Percentiles rank a stretch among this genome's conserved stretches.
Evolutionary conservation across 495 filamentous ascomycete genomes (phyloP).

Genomic region (Neurospora cerealis): DNA sequence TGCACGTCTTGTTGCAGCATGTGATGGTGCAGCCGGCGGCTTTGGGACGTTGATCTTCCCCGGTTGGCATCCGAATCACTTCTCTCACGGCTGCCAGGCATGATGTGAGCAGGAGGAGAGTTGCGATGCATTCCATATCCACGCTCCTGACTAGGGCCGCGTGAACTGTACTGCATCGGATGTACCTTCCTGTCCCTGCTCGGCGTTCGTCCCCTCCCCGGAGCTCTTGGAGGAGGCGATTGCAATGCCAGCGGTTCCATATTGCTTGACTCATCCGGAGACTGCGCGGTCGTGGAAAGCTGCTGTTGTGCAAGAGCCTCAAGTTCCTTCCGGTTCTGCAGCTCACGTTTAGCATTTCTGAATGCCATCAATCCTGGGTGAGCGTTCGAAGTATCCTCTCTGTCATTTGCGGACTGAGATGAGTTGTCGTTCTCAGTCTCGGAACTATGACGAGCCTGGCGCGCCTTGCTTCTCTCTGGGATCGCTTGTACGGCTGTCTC

Average conservation of each 20-base stretch:
- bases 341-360: slow-evolving; percentile 41
- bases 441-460: slow-evolving; percentile 16
- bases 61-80: slow-evolving; percentile 51
- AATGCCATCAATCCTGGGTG: slow-evolving; percentile 38
- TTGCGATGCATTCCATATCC: slow-evolving; percentile 9
- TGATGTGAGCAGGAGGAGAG: slow-evolving; percentile 18
- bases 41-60: slow-evolving; percentile 38
- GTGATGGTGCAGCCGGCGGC: slow-evolving; percentile 35
- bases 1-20: slow-evolving; percentile 35
- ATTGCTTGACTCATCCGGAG: slow-evolving; percentile 12
- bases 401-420: slow-evolving; percentile 6
- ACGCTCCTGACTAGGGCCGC: slow-evolving; percentile 29
- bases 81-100: slow-evolving; percentile 41
- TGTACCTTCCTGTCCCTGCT: slow-evolving; percentile 36
- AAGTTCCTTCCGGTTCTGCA: slow-evolving; percentile 41
- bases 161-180: slow-evolving; percentile 30
- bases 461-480: slow-evolving; percentile 34
- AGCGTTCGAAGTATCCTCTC: slow-evolving; percentile 23
- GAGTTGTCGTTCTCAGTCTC: slow-evolving; percentile 12
- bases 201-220: slow-evolving; percentile 27
- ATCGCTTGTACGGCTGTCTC: slow-evolving; percentile 18
- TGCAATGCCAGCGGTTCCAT: slow-evolving; percentile 8
- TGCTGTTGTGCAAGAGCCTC: slow-evolving; percentile 29
- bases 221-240: slow-evolving; percentile 21
- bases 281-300: slow-evolving; percentile 11